Evolutionary conservation across 1,284 basidiomycete genomes (phyloP).

Genomic region (Trametes sp.): DNA sequence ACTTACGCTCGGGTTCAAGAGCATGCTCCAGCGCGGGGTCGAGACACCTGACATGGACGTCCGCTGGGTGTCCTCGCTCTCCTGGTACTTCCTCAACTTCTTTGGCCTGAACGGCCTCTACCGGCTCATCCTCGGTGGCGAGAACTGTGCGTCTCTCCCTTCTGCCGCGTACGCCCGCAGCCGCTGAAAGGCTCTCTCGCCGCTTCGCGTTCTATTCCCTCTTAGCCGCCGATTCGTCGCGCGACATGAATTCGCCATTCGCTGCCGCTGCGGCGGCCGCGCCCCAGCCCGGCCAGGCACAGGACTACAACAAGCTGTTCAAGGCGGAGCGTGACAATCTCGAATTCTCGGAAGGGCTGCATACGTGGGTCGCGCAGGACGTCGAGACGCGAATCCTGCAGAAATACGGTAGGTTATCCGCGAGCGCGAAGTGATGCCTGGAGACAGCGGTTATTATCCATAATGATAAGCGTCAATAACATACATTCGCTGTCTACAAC

Average conservation of each 20-base stretch:
- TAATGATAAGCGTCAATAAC: constrained; percentile 30
- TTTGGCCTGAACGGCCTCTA: constrained; percentile 98
- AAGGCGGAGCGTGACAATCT: constrained; percentile 94
- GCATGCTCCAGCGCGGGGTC: constrained; percentile 97
- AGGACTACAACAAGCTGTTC: constrained; percentile 92
- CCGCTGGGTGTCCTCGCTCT: constrained; percentile 97
- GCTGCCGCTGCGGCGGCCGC: constrained; percentile 60
- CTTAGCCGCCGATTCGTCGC: constrained; percentile 78
- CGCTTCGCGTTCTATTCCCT: constrained; percentile 25
- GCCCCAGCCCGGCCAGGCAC: constrained; percentile 62
- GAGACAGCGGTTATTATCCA: constrained; percentile 26
- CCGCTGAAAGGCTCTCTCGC: constrained; percentile 25
- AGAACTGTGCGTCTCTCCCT: constrained; percentile 74
- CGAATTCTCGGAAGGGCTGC: constrained; percentile 87
- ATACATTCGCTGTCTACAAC: constrained; percentile 33
- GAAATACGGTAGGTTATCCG: constrained; percentile 69
- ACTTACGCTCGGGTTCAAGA: constrained; percentile 95
- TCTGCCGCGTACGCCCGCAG: constrained; percentile 11
- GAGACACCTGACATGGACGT: constrained; percentile 98
- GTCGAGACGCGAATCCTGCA: constrained; percentile 81
- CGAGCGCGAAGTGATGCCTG: constrained; percentile 20
- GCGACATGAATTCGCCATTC: constrained; percentile 81
- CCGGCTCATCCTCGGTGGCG: constrained; percentile 90
- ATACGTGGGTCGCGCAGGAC: constrained; percentile 82
- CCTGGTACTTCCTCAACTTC: constrained; percentile 99